phyloP scores from a whole-genome alignment of 2,329 filamentous ascomycete genomes.

The Simplicillium sp. region DNA sequence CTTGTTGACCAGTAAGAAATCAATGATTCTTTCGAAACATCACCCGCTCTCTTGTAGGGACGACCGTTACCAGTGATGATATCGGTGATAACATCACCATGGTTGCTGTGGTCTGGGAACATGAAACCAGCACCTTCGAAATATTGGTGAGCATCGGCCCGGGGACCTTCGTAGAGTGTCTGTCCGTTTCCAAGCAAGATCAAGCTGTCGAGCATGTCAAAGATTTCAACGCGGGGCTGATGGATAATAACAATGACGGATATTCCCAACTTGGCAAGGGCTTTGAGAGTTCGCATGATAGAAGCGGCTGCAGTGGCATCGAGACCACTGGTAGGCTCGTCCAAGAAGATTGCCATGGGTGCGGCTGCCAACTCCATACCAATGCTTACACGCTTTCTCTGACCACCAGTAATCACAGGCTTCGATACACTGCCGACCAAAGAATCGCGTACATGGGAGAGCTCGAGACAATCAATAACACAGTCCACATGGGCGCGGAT shows the following conservation, averaged over 20 bases:
- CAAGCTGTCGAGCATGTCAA: conserved; percentile 45
- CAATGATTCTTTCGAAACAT: conserved; percentile 36
- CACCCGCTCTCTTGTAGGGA: conserved; percentile 35
- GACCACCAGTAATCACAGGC: conserved; percentile 46
- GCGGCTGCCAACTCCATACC: conserved; percentile 48
- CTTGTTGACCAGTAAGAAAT: conserved; percentile 37
- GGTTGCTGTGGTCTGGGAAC: conserved; percentile 40
- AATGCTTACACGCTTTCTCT: conserved; percentile 49
- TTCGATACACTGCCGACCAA: conserved; percentile 40
- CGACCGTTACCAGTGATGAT: conserved; percentile 50
- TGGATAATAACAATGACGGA: conserved; percentile 51
- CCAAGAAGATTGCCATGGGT: conserved; percentile 44
- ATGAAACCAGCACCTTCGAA: conserved; percentile 43
- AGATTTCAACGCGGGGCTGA: conserved; percentile 50
- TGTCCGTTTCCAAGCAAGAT: conserved; percentile 45
- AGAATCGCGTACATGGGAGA: conserved; percentile 40
- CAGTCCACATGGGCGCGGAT: conserved; percentile 44
- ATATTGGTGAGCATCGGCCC: conserved; percentile 31
- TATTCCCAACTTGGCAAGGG: conserved; percentile 43
- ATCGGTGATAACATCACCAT: conserved; percentile 50
- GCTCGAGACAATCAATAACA: conserved; percentile 43
- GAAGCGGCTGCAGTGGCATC: conserved; percentile 46
- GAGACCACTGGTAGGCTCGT: conserved; percentile 43
- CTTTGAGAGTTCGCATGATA: conserved; percentile 44
- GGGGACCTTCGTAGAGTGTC: conserved; percentile 43